phyloP scores from a whole-genome alignment of 2,329 filamentous ascomycete species.

The Xylaria polymorpha region DNA sequence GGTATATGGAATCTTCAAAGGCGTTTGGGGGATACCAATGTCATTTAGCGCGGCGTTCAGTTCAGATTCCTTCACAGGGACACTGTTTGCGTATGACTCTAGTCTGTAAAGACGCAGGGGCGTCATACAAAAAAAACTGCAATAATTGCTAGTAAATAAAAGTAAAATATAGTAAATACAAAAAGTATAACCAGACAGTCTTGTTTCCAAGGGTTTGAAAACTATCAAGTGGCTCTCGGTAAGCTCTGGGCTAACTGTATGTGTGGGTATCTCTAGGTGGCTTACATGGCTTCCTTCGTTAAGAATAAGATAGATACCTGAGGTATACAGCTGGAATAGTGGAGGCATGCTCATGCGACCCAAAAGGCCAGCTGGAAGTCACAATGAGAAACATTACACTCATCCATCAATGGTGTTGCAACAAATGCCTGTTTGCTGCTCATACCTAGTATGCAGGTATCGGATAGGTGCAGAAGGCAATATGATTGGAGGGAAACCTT shows the following conservation, averaged over 20 bases:
- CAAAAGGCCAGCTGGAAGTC: not conserved
- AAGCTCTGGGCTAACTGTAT: not conserved
- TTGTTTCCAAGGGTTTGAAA: too few species aligned
- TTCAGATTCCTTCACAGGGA: constrained; percentile 26
- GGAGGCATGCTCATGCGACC: not conserved
- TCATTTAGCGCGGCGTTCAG: constrained; percentile 48
- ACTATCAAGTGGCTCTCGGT: not conserved
- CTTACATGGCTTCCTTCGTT: too few species aligned
- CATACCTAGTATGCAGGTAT: not conserved
- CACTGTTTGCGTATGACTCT: constrained; percentile 31
- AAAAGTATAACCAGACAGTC: not conserved
- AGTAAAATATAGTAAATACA: constrained; percentile 27
- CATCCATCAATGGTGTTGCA: not conserved
- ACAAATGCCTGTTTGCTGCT: not conserved
- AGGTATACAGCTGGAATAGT: not conserved
- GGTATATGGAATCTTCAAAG: constrained; percentile 29
- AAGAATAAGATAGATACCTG: too few species aligned
- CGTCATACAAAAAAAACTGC: constrained; percentile 26
- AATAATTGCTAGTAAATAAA: constrained; percentile 13
- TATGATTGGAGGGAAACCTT: not conserved
- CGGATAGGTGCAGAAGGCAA: constrained; percentile 8
- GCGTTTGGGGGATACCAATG: constrained; percentile 47
- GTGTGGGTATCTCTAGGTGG: too few species aligned
- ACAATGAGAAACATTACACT: not conserved
- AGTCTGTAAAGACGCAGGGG: constrained; percentile 17